A percentile compares a stretch with the other conserved stretches of the same genome.
phyloP scores from a whole-genome alignment of 2,329 filamentous ascomycete genomes.

The Madurella mycetomatis region DNA sequence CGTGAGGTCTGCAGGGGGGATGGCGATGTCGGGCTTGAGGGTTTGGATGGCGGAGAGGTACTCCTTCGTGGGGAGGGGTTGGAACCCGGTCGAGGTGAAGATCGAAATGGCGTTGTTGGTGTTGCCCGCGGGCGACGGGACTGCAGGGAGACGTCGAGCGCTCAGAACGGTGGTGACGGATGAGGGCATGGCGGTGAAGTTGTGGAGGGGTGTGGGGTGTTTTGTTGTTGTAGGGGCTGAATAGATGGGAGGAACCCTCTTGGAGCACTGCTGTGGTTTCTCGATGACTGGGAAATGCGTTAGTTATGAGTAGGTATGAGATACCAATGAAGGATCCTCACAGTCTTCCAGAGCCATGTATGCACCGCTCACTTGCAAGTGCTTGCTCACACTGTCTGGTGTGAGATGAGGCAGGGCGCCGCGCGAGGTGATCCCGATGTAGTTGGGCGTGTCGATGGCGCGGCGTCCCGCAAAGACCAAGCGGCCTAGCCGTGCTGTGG shows the following conservation, averaged over 20 bases:
- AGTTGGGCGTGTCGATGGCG: conserved; percentile 77
- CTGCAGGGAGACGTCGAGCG: conserved; percentile 71
- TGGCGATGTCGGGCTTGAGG: conserved; percentile 74
- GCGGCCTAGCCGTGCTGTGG: conserved; percentile 61
- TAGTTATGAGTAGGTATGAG: background rate
- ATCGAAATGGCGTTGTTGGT: conserved; percentile 68
- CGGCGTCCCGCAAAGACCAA: conserved; percentile 59
- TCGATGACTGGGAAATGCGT: conserved; percentile 47
- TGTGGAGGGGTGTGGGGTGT: conserved; percentile 54
- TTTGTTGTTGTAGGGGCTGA: conserved; percentile 27
- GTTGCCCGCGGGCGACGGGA: conserved; percentile 67
- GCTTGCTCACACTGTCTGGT: conserved; percentile 70
- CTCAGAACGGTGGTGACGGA: conserved; percentile 67
- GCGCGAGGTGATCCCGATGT: conserved; percentile 73
- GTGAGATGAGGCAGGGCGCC: conserved; percentile 84
- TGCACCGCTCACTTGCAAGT: conserved; percentile 62
- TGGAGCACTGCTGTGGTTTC: conserved; percentile 35
- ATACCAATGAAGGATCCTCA: conserved; percentile 43
- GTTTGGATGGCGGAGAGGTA: conserved; percentile 62
- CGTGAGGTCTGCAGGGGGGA: conserved; percentile 71
- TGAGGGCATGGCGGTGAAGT: conserved; percentile 69
- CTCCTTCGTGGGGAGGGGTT: conserved; percentile 60
- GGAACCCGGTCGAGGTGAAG: conserved; percentile 83
- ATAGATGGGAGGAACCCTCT: conserved; percentile 47
- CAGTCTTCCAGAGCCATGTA: conserved; percentile 92